Percentiles rank a stretch among this genome's conserved stretches.
phyloP scores from a whole-genome alignment of 1,284 basidiomycete genomes.

The Ganoderma resinaceum region DNA sequence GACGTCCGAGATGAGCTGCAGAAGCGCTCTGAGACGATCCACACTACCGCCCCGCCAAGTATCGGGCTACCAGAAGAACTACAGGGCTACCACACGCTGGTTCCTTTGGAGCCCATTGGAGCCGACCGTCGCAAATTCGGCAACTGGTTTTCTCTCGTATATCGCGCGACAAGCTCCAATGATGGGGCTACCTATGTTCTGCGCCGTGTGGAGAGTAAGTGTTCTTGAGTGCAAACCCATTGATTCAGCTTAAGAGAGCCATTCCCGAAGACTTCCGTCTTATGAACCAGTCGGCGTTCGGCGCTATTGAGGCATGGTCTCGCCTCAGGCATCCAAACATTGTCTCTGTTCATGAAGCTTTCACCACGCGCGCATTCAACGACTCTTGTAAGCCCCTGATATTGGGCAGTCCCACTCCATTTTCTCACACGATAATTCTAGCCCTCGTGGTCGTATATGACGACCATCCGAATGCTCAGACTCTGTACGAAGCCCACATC shows the following conservation, averaged over 20 bases:
- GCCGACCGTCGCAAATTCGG: slow-evolving; percentile 74
- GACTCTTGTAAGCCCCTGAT: slow-evolving; percentile 78
- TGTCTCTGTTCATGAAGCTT: slow-evolving; percentile 89
- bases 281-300: slow-evolving; percentile 83
- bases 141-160: slow-evolving; percentile 82
- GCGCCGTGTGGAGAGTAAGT: slow-evolving; percentile 86
- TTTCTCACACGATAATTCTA: slow-evolving; percentile 41
- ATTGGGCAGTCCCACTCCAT: too few species aligned
- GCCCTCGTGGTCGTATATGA: slow-evolving; percentile 94
- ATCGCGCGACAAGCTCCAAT: slow-evolving; percentile 80
- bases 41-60: slow-evolving; percentile 52
- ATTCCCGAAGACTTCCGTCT: slow-evolving; percentile 78
- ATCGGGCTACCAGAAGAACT: slow-evolving; percentile 85
- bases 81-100: slow-evolving; percentile 90
- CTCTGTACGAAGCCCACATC: slow-evolving; percentile 77
- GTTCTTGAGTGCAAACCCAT: neutral
- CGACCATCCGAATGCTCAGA: slow-evolving; percentile 88
- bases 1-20: slow-evolving; percentile 83
- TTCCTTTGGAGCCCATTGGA: slow-evolving; percentile 71
- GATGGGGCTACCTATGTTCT: slow-evolving; percentile 86
- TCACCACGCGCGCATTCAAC: slow-evolving; percentile 93
- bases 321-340: slow-evolving; percentile 89
- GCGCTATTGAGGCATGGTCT: slow-evolving; percentile 88
- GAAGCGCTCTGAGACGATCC: slow-evolving; percentile 79
- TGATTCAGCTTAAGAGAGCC: slow-evolving; percentile 19